Evolutionary conservation across 495 filamentous ascomycete species (phyloP).

Genomic region (Elaphomyces granulatus): DNA sequence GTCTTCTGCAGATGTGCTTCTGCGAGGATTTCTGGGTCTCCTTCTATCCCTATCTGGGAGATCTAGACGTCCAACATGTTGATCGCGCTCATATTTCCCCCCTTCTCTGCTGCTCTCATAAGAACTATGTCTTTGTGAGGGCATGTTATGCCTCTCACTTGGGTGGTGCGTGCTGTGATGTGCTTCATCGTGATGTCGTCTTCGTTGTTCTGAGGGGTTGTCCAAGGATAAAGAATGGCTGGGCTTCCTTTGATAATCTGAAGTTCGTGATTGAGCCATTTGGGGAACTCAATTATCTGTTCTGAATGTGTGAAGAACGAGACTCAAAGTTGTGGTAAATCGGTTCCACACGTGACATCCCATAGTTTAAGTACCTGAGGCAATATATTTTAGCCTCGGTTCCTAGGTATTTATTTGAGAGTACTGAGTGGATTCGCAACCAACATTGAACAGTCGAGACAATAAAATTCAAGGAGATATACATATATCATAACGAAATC

Average conservation of each 20-base stretch:
- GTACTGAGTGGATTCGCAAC: no score
- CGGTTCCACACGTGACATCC: no score
- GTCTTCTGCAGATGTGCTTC: constrained; percentile 13
- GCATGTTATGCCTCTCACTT: not conserved
- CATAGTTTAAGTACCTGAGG: no score
- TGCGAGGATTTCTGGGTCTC: constrained; percentile 13
- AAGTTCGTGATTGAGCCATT: not conserved
- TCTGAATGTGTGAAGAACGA: no score
- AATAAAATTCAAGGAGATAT: no score
- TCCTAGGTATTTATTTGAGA: no score
- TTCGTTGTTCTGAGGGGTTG: constrained; percentile 15
- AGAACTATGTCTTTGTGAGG: not conserved
- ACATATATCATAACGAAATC: no score
- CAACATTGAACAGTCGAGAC: no score
- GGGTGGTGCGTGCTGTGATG: no score
- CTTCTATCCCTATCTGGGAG: constrained; percentile 16
- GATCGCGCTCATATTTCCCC: not conserved
- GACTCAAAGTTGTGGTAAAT: no score
- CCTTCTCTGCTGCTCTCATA: not conserved
- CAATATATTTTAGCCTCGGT: no score
- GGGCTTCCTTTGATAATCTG: constrained; percentile 8
- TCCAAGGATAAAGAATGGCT: constrained; percentile 11
- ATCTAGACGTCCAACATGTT: constrained; percentile 15
- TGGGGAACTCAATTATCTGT: no score
- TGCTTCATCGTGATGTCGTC: constrained; percentile 13